phyloP scores from a whole-genome alignment of 1,284 basidiomycete species.

The Meripilus lineatus region DNA sequence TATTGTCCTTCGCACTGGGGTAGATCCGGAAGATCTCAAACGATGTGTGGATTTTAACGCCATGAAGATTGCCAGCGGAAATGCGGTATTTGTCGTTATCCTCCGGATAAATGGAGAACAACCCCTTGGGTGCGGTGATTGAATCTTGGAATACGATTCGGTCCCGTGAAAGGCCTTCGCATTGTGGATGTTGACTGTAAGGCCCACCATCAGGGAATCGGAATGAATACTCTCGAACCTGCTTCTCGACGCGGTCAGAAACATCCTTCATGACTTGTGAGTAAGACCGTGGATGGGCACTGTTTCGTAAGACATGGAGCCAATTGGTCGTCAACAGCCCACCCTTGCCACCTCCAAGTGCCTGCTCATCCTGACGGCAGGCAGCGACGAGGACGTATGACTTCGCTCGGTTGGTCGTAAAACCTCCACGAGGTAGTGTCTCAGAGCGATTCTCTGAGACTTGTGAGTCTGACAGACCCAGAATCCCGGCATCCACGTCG shows the following conservation, averaged over 20 bases:
- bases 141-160: constrained; percentile 11
- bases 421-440: constrained; percentile 1
- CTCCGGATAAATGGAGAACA: constrained; percentile 1
- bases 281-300: constrained; percentile 11
- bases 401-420: not conserved
- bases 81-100: constrained; percentile 1
- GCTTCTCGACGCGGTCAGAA: constrained; percentile 2
- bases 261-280: constrained; percentile 9
- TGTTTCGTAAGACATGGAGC: constrained; percentile 6
- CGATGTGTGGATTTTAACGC: constrained; percentile 3
- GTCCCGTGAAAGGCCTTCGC: constrained; percentile 12
- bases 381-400: constrained; percentile 13
- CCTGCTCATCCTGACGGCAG: constrained; percentile 8
- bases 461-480: too few species aligned
- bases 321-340: constrained; percentile 9
- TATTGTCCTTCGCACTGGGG: not conserved
- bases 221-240: constrained; percentile 3
- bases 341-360: constrained; percentile 6
- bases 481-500: constrained; percentile 7
- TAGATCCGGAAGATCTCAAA: constrained; percentile 11
- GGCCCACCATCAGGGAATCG: too few species aligned
- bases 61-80: constrained; percentile 11
- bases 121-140: constrained; percentile 1
- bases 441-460: too few species aligned
- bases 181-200: constrained; percentile 10